Percentiles rank a stretch among this genome's conserved stretches.
Evolutionary conservation across 331 rosid species (phyloP).

Genomic region (Pyracantha coccinea): DNA sequence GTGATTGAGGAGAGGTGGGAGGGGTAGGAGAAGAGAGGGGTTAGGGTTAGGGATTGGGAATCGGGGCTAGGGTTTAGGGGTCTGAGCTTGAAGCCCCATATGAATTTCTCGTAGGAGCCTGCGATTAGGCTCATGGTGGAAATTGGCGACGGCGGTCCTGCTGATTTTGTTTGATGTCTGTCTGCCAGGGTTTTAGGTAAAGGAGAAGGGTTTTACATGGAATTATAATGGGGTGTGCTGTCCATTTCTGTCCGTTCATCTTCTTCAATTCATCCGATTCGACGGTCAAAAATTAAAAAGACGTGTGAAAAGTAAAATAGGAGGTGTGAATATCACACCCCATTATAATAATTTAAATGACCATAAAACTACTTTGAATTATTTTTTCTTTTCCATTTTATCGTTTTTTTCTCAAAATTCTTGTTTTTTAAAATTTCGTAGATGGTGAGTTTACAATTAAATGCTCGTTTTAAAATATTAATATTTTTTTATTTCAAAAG

Average conservation of each 20-base stretch:
- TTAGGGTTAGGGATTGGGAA: slow-evolving; percentile 35
- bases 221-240: too few species aligned
- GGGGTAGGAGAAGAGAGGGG: slow-evolving; percentile 76
- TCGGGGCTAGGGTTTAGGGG: slow-evolving; percentile 13
- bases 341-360: background rate
- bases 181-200: background rate
- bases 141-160: background rate
- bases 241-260: too few species aligned
- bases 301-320: too few species aligned
- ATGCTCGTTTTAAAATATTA: too few species aligned
- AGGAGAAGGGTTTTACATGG: background rate
- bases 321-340: too few species aligned
- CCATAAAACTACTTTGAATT: background rate
- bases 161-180: too few species aligned
- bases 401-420: background rate
- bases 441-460: too few species aligned
- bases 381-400: too few species aligned
- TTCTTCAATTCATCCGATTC: too few species aligned
- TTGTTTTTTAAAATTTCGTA: too few species aligned
- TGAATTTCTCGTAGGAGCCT: slow-evolving; percentile 80
- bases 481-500: too few species aligned
- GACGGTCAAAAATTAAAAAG: too few species aligned
- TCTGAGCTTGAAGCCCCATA: slow-evolving; percentile 79
- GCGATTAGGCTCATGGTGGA: slow-evolving; percentile 59
- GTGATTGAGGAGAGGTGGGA: slow-evolving; percentile 73